These are phyloP conservation scores for Sclerotinia nivalis DNA, from an alignment of 2,329 filamentous ascomycete species.

Conservation along the genomic window DNA sequence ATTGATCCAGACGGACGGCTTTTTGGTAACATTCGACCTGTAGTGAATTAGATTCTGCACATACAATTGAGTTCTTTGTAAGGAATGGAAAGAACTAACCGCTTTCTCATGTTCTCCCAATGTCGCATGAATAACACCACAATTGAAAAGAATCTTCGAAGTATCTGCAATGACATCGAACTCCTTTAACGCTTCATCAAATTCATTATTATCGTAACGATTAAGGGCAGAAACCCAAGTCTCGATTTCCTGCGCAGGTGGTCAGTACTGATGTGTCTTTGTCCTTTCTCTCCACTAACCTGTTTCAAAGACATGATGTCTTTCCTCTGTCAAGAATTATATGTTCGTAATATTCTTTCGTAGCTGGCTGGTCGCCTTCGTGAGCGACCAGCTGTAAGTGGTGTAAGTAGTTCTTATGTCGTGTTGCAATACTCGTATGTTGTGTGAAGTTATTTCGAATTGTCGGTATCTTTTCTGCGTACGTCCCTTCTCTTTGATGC, in stretches of 20 bases:
- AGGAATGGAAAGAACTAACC: slow-evolving; percentile 55
- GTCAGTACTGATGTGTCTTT: slow-evolving; percentile 17
- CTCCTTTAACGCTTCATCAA: slow-evolving; percentile 80
- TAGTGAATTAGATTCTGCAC: slow-evolving; percentile 26
- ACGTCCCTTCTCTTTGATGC: slow-evolving; percentile 13
- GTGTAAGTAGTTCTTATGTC: slow-evolving; percentile 16
- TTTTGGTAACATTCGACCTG: slow-evolving; percentile 95
- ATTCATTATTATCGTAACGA: slow-evolving; percentile 96
- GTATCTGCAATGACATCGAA: slow-evolving; percentile 91
- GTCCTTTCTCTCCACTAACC: slow-evolving; percentile 36
- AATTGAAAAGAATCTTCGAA: slow-evolving; percentile 98
- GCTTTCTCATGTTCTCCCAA: slow-evolving; percentile 94
- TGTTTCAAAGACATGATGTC: slow-evolving; percentile 47
- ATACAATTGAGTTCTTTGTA: not conserved
- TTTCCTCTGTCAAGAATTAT: slow-evolving; percentile 22
- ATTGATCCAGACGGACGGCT: slow-evolving; percentile 86
- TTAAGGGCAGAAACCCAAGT: slow-evolving; percentile 92
- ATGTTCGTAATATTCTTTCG: slow-evolving; percentile 12
- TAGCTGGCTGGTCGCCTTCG: slow-evolving; percentile 29
- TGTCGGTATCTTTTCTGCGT: slow-evolving; percentile 12
- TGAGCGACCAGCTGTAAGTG: slow-evolving; percentile 32
- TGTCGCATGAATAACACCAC: slow-evolving; percentile 95
- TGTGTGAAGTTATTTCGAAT: slow-evolving; percentile 21
- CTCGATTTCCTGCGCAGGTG: slow-evolving; percentile 76
- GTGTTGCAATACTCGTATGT: slow-evolving; percentile 20